Percentiles rank a stretch among this genome's conserved stretches.
These are phyloP conservation scores for Mycena vitilis DNA, from an alignment of 768 basidiomycete species.

Conservation along the genomic window DNA sequence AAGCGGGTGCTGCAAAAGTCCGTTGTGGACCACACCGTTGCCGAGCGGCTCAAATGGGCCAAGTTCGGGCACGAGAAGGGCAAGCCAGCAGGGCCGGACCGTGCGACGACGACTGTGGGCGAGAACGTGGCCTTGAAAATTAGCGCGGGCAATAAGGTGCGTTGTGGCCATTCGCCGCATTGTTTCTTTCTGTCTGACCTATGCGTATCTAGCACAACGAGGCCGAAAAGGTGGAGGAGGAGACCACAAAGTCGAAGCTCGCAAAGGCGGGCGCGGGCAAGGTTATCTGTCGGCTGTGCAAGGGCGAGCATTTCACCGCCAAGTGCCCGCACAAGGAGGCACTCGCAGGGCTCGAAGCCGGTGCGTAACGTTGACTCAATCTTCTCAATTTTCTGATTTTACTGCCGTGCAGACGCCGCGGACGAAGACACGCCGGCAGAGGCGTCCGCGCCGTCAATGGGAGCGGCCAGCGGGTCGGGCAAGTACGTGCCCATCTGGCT, in stretches of 20 bases:
- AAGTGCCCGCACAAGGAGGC: conserved; percentile 99
- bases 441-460: conserved; percentile 51
- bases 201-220: conserved; percentile 47
- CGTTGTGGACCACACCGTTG: conserved; percentile 93
- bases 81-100: conserved; percentile 88
- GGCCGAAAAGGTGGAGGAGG: conserved; percentile 69
- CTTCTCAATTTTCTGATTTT: neutral
- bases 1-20: conserved; percentile 90
- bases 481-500: conserved; percentile 97
- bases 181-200: no score
- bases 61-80: conserved; percentile 96
- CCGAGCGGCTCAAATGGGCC: conserved; percentile 91
- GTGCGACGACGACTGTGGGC: conserved; percentile 94
- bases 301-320: conserved; percentile 97
- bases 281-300: conserved; percentile 92
- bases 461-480: conserved; percentile 54
- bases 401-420: conserved; percentile 43
- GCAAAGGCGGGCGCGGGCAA: conserved; percentile 85
- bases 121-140: conserved; percentile 61
- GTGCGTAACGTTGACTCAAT: conserved; percentile 47
- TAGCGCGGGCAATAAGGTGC: conserved; percentile 71
- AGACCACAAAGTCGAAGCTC: conserved; percentile 72
- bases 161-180: conserved; percentile 12
- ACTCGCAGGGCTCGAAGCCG: conserved; percentile 79
- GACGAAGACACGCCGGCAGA: conserved; percentile 51